Evolutionary conservation across 179 eudicot genomes (phyloP), one percentile per base, ranked within the genome.

Genomic region (Spinacia oleracea): DNA sequence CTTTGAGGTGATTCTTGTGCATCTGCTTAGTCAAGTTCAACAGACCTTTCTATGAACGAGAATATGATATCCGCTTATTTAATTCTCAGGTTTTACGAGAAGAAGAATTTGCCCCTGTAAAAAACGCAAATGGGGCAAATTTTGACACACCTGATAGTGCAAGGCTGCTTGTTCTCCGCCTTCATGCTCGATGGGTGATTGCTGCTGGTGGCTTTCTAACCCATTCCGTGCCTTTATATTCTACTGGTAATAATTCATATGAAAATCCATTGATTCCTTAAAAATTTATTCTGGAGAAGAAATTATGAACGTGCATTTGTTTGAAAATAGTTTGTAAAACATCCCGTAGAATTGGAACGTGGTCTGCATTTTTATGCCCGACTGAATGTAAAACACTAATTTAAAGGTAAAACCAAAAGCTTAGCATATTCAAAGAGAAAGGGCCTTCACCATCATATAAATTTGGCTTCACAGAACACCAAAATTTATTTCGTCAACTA

Each of bases 81-180:
- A 27, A 31, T 76, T 23, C 74, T 77, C 66, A 95, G 98, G 97
- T 88, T 25, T 62, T 92, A 81, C 93, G 99, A 34, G 99, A 96
- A 81, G 99, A 96, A 83, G 99, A 96, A 78, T 96, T 96, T 83
- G 99, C 99, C 45, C 99, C 99, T 0, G 99, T 96, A 25, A 96
- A 96, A 85, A 96, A 96, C 82, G 96, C 94, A 58, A 96, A 91
- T 51, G 99, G 99, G 16, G 87, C 98, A 72, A 91, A 89, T 83
- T 88, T 78, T 83, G 99, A 96, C 87, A 96, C 99, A 29, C 99
- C 99, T n/a, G 99, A 96, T 72, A 96, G 97, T 82, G 99, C 99
- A 32, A 83, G 90, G 50, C 85, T 96, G 73, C 92, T 96, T 55
- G 79, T 92, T 78, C 97, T 96, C 76, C 97, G 99, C 38, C 92